A percentile compares a stretch with the other conserved stretches of the same genome.
Conservation (phyloP, 345 rosid genomes). For the Acer negundo region DNA sequence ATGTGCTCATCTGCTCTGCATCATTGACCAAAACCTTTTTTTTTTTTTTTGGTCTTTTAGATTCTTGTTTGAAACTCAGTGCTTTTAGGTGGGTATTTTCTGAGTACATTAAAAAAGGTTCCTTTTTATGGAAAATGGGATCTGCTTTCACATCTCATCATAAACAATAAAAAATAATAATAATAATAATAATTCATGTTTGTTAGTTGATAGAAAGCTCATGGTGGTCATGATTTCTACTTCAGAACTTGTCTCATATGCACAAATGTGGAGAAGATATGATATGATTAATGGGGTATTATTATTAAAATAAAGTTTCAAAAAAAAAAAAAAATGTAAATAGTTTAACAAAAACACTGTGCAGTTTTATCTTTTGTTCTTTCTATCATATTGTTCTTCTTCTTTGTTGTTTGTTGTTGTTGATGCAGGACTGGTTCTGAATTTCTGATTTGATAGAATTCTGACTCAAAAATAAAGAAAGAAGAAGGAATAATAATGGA, state of each 20-base stretch:
- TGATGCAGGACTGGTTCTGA: conserved; percentile 29
- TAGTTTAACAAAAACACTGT: background rate
- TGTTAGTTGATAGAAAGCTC: conserved; percentile 27
- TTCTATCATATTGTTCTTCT: conserved; percentile 3
- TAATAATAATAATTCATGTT: conserved; percentile 13
- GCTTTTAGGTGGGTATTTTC: conserved; percentile 56
- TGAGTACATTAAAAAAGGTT: conserved; percentile 48
- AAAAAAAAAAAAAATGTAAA: background rate
- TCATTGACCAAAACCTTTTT: conserved; percentile 34
- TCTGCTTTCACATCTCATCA: conserved; percentile 56
- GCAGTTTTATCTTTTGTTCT: conserved; percentile 22
- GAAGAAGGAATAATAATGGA: conserved; percentile 42
- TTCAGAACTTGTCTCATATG: conserved; percentile 46
- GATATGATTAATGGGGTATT: conserved; percentile 23
- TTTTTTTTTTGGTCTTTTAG: conserved; percentile 32
- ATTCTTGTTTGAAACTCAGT: conserved; percentile 44
- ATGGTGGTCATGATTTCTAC: conserved; percentile 45
- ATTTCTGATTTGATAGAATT: conserved; percentile 24
- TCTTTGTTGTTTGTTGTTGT: conserved; percentile 1
- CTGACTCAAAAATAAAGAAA: conserved; percentile 14
- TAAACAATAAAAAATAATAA: conserved; percentile 30
- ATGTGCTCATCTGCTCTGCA: conserved; percentile 42
- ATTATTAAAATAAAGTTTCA: background rate
- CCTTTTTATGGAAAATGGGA: conserved; percentile 64
- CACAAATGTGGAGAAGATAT: conserved; percentile 19